Percentiles rank a stretch among this genome's conserved stretches.
Evolutionary conservation across 2,329 filamentous ascomycete species (phyloP).

Genomic region (Lachnellula occidentalis): DNA sequence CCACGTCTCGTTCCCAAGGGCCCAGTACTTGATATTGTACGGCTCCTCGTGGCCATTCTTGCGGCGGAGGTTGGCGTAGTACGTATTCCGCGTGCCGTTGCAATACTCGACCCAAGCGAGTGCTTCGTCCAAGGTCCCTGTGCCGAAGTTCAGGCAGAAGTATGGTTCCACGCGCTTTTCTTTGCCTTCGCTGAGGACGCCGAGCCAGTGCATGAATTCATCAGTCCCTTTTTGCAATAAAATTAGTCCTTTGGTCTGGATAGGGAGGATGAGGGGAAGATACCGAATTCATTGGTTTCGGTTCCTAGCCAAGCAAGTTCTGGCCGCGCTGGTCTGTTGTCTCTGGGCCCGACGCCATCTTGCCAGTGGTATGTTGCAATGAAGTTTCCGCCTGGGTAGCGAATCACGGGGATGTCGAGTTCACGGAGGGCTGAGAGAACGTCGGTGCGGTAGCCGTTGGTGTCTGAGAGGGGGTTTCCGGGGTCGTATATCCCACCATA

Average conservation of each 20-base stretch:
- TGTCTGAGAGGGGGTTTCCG: conserved; percentile 64
- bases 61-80: conserved; percentile 76
- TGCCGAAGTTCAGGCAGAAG: conserved; percentile 75
- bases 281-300: conserved; percentile 72
- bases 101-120: conserved; percentile 83
- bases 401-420: conserved; percentile 68
- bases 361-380: conserved; percentile 81
- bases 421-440: conserved; percentile 70
- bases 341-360: conserved; percentile 70
- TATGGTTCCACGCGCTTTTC: conserved; percentile 68
- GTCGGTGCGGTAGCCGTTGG: conserved; percentile 71
- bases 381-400: conserved; percentile 83
- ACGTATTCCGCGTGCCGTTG: conserved; percentile 69
- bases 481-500: conserved; percentile 84
- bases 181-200: conserved; percentile 56
- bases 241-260: not conserved
- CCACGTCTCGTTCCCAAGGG: conserved; percentile 63
- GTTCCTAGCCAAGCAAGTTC: conserved; percentile 76
- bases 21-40: conserved; percentile 83
- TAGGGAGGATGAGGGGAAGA: not conserved
- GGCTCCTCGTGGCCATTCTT: conserved; percentile 71
- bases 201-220: conserved; percentile 80
- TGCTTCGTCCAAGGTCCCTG: conserved; percentile 52
- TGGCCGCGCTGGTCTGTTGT: conserved; percentile 56
- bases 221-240: conserved; percentile 49